phyloP scores from a whole-genome alignment of 116 monocot species.

The Cymodocea nodosa region DNA sequence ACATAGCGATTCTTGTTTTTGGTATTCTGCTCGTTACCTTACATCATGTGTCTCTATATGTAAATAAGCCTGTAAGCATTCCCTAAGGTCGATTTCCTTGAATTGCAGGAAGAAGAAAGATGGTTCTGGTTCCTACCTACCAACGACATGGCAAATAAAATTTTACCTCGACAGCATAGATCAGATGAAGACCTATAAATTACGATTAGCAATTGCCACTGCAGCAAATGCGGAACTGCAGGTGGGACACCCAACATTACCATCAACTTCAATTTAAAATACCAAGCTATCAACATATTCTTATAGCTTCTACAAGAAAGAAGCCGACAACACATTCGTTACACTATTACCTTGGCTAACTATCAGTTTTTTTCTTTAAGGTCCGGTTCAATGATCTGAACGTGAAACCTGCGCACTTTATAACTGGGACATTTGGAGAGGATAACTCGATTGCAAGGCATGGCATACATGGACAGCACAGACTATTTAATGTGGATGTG shows the following conservation, averaged over 20 bases:
- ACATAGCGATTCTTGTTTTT: too few species aligned
- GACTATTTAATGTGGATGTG: conserved; percentile 45
- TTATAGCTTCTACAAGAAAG: too few species aligned
- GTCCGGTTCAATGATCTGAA: conserved; percentile 47
- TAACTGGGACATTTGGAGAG: conserved; percentile 53
- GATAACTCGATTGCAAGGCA: conserved; percentile 86
- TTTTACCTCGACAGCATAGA: conserved; percentile 39
- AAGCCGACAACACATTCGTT: too few species aligned
- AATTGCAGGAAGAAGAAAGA: conserved; percentile 33
- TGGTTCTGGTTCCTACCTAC: conserved; percentile 16
- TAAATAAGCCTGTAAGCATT: neutral
- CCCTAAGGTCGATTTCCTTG: neutral
- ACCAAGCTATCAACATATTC: neutral
- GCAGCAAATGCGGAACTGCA: conserved; percentile 52
- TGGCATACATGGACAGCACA: conserved; percentile 74
- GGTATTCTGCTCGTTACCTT: too few species aligned
- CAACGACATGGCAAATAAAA: conserved; percentile 81
- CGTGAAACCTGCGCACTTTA: conserved; percentile 40
- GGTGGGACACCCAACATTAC: conserved; percentile 16
- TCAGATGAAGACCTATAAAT: conserved; percentile 37
- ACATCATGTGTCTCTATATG: neutral
- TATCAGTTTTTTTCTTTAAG: conserved; percentile 11
- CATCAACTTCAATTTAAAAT: neutral
- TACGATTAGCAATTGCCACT: conserved; percentile 53
- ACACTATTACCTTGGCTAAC: too few species aligned